Base-by-base conservation (phyloP, 2,329 filamentous ascomycete species). In the Dactylonectria macrodidyma region DNA sequence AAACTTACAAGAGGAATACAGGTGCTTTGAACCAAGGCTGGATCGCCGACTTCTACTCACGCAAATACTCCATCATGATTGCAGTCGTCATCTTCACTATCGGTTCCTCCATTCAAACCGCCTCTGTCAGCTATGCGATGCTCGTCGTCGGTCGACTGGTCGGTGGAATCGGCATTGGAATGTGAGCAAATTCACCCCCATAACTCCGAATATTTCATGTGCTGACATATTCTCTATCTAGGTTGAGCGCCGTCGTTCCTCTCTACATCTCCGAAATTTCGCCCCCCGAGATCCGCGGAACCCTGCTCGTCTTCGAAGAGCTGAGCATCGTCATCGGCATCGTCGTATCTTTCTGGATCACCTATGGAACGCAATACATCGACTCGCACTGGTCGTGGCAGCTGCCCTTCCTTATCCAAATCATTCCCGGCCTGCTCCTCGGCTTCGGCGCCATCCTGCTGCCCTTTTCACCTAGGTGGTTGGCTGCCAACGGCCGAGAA, bases 211-310 rank as follows among this genome's bases (percentile, higher is more conserved):
- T 36, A 5, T 8, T 8, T 19, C 12, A 50, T 26, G 8, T 19
- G 12, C 54, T 56, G 22, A 59, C 16, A 24, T 44, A 7, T 12
- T 30, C 30, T 22, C 3, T n/a, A 0, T n/a, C 10, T 2, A 73
- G 71, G 57, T 60, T 78, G 26, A 78, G 77, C 36, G 80, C 78
- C 78, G 73, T 79, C 19, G 76, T 83, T 48, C 84, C 81, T 10
- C 79, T 83, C 3, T 81, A 81, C 70, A 88, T 83, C 67, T 81
- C 82, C 48, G 84, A 86, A 69, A 81, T 86, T 8, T 83, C 85
- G 0, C 84, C 85, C 1, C 83, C 85, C 1, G 83, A 85, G 34
- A 81, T 86, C 3, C 84, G 85, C 5, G 85, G 85, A 5, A 81
- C 82, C 0, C 75, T 87, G 2, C 81, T 86, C 0, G 83, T 83